Evolutionary conservation across 768 basidiomycete species (phyloP), one percentile per base, ranked within the genome.

Genomic region (Boletus patriciae): DNA sequence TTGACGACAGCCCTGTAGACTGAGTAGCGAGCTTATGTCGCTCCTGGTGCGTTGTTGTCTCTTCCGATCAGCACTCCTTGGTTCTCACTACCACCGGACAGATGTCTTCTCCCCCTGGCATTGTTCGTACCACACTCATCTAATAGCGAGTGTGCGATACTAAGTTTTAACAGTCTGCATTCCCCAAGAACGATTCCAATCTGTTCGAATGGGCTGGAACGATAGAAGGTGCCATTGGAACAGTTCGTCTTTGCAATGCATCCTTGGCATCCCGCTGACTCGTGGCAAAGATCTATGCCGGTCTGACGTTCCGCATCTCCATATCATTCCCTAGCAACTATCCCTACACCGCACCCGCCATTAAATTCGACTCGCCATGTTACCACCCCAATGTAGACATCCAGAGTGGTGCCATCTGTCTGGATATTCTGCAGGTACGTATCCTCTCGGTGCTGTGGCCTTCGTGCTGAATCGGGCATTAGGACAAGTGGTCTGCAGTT

Each of bases 401-500:
- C 46, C 77, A 73, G 15, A 80, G 83, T 40, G 90, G 90, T 37
- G 81, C 86, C 21, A 92, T 93, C 61, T 94, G 90, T 71, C 77
- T 94, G 42, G 92, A 95, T 68, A 94, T 96, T 64, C 75, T 95
- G 45, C 90, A 94, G 80, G 90, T 84, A 55, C 16, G 75, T 69
- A 0, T 27, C n/a, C 2, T 29, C 9, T 19, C 27, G 10, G 16
- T 18, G 15, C 2, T 33, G 27, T 33, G n/a, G 23, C 19, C 15
- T 3, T 45, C 62, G 54, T 54, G 13, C 57, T 61, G 19, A 62
- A 59, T 11, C 43, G 15, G 50, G 38, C 23, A 37, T 11, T 59
- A 92, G 89, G 92, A 94, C 73, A 91, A 94, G 67, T 95, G 93
- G 94, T 92, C 90, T 4, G 92, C 94, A 8, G 88, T 94, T 2